These are phyloP conservation scores for Camellia lanceoleosa DNA, from an alignment of 148 eudicot genomes.

Conservation along the genomic window DNA sequence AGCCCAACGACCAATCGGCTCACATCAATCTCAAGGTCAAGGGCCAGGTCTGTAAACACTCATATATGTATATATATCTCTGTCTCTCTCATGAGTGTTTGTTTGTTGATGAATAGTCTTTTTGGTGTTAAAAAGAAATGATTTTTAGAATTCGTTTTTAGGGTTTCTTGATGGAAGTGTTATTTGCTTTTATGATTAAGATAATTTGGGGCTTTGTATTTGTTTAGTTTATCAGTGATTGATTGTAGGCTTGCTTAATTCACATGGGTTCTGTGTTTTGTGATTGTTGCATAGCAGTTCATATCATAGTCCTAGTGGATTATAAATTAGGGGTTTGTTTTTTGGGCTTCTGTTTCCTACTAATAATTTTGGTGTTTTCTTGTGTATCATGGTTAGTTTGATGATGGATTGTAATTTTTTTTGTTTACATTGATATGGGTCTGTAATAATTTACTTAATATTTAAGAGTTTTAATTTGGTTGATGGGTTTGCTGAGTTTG, in stretches of 20 bases:
- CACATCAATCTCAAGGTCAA: constrained; percentile 55
- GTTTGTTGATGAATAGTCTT: not conserved
- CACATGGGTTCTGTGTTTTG: not conserved
- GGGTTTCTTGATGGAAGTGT: not conserved
- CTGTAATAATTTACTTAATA: not conserved
- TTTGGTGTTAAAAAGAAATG: not conserved
- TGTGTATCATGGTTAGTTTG: not conserved
- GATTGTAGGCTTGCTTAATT: not conserved
- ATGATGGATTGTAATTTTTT: too few relatives aligned
- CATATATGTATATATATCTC: not conserved
- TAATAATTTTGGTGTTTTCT: not conserved
- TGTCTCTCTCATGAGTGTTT: not conserved
- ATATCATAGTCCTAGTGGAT: not conserved
- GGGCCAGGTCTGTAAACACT: constrained; percentile 34
- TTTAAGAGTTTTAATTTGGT: not conserved
- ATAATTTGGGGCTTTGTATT: not conserved
- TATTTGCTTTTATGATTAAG: not conserved
- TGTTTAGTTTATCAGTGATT: not conserved
- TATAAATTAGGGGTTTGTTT: not conserved
- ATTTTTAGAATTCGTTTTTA: not conserved
- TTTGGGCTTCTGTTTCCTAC: not conserved
- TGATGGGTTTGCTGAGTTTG: not conserved
- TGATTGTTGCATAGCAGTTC: not conserved
- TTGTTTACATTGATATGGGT: not conserved
- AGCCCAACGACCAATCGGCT: constrained; percentile 41